Conservation (phyloP, 2,329 filamentous ascomycete species). For the Camillea tinctor region DNA sequence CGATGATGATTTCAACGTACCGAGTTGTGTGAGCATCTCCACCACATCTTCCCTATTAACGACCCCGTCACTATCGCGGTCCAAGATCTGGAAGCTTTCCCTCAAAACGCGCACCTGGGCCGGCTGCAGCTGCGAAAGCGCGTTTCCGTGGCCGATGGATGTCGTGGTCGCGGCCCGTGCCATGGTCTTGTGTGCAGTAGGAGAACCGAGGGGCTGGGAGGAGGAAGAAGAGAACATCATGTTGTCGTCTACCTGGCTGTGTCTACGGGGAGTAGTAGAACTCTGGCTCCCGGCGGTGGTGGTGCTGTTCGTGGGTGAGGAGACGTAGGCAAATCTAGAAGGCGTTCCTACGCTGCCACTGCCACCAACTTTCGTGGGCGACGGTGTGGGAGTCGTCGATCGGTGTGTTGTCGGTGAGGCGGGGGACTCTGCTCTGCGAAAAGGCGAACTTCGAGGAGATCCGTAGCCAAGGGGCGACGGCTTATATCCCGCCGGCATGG, state of each 20-base stretch:
- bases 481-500: conserved; percentile 60
- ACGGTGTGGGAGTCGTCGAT: conserved; percentile 62
- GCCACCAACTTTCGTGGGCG: conserved; percentile 51
- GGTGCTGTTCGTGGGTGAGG: conserved; percentile 36
- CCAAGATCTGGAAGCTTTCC: conserved; percentile 91
- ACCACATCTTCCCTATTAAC: conserved; percentile 81
- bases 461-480: conserved; percentile 71
- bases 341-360: conserved; percentile 43
- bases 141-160: conserved; percentile 46
- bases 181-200: conserved; percentile 31
- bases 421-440: conserved; percentile 61
- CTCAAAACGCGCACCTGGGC: conserved; percentile 83
- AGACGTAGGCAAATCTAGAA: conserved; percentile 39
- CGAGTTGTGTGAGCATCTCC: conserved; percentile 84
- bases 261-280: conserved; percentile 22
- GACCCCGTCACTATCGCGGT: conserved; percentile 80
- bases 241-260: conserved; percentile 14
- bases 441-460: conserved; percentile 65
- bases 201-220: conserved; percentile 32
- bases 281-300: conserved; percentile 20
- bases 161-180: conserved; percentile 34
- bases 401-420: conserved; percentile 65
- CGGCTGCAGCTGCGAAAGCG: conserved; percentile 72
- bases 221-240: conserved; percentile 16
- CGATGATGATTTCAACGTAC: too few relatives aligned